Conservation (phyloP, 140 eudicot genomes). For the Cichorium intybus region DNA sequence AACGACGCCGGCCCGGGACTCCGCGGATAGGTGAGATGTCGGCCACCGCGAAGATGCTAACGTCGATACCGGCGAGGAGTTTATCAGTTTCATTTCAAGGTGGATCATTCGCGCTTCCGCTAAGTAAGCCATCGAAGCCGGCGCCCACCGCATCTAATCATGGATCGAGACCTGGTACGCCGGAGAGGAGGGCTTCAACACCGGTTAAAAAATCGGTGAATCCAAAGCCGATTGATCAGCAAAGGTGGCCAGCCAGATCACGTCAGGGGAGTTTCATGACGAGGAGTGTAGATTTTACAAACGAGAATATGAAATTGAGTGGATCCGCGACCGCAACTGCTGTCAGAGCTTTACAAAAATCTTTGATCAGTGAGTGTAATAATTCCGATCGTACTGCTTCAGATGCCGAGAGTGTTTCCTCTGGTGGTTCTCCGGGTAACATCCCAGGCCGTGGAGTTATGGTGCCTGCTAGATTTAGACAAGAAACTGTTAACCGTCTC, state of each 20-base stretch:
- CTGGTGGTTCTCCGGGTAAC: constrained; percentile 40
- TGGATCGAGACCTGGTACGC: constrained; percentile 43
- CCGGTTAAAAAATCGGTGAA: constrained; percentile 50
- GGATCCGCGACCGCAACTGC: constrained; percentile 57
- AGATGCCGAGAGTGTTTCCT: constrained; percentile 72
- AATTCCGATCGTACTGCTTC: constrained; percentile 34
- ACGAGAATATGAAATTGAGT: constrained; percentile 46
- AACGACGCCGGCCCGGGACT: constrained; percentile 57
- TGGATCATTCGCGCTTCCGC: constrained; percentile 51
- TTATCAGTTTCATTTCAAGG: constrained; percentile 95
- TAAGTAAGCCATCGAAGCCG: constrained; percentile 44
- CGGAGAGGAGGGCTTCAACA: constrained; percentile 70
- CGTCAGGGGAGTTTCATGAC: constrained; percentile 49
- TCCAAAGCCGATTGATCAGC: constrained; percentile 50
- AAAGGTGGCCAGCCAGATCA: constrained; percentile 80
- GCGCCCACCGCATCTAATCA: constrained; percentile 18
- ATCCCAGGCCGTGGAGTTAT: constrained; percentile 44
- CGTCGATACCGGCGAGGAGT: constrained; percentile 60
- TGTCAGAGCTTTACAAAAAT: constrained; percentile 48
- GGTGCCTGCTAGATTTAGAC: constrained; percentile 76
- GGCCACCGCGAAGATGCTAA: constrained; percentile 49
- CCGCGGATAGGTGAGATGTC: constrained; percentile 41
- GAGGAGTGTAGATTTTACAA: constrained; percentile 74
- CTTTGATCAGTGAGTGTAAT: constrained; percentile 34
- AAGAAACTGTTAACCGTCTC: constrained; percentile 46